Evolutionary conservation across 345 rosid genomes (phyloP).

Genomic region (Populus ilicifolia): DNA sequence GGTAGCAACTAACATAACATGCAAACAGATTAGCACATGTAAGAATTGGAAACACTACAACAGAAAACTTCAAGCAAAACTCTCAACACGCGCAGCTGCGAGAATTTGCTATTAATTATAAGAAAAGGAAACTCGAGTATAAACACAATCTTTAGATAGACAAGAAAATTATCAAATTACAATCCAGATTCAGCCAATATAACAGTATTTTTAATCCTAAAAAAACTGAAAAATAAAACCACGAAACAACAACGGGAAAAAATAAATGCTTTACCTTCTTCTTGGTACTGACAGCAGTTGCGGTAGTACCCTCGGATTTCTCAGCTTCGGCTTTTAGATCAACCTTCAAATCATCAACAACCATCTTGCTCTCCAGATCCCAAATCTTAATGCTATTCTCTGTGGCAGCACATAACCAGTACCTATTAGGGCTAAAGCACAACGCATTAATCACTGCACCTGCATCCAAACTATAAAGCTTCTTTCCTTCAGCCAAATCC

Average conservation of each 20-base stretch:
- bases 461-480: conserved; percentile 80
- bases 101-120: no score
- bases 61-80: no score
- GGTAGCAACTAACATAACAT: background rate
- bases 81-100: no score
- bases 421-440: conserved; percentile 96
- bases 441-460: conserved; percentile 70
- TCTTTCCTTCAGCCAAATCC: conserved; percentile 98
- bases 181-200: background rate
- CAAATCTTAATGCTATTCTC: conserved; percentile 93
- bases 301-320: conserved; percentile 54
- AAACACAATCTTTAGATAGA: background rate
- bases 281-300: conserved; percentile 31
- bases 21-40: background rate
- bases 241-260: background rate
- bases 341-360: conserved; percentile 95
- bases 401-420: conserved; percentile 97
- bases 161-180: no score
- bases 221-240: background rate
- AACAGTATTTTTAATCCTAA: background rate
- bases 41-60: no score
- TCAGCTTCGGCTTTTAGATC: conserved; percentile 96
- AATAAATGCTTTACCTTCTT: conserved; percentile 53
- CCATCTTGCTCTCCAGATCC: conserved; percentile 95
- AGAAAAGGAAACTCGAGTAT: no score